Base-by-base conservation (phyloP, 306 rosid species). In the Spatholobus suberectus region DNA sequence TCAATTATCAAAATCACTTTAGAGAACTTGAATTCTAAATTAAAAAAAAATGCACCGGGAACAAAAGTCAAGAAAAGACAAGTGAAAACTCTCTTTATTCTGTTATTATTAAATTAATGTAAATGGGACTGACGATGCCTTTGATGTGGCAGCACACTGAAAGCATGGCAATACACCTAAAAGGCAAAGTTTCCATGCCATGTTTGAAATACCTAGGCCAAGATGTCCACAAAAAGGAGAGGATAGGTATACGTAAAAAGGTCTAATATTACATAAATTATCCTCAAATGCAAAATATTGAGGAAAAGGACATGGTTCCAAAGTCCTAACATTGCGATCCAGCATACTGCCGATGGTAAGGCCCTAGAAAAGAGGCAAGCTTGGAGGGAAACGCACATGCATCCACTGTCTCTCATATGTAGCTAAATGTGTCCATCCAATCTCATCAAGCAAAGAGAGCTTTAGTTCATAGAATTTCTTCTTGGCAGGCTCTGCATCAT, bases 381-480 rank as follows among this genome's bases (percentile, higher is more conserved):
- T 83, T 51, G 91, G 77, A 27, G 99, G 99, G 80, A 96, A 96
- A 70, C 97, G 97, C 55, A 93, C 96, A 38, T 90, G 87, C 96
- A 93, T 90, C 99, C 99, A 96, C 71, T 92, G 90, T 70, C 85
- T 88, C 87, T 93, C 99, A 43, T 92, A 91, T 61, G 86, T 72
- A 55, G 87, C 92, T 87, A 89, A 78, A 85, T 96, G 92, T 68
- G 81, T 73, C 99, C 99, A 96, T 21, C 94, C 96, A 8, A 93
- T 90, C 81, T 92, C 96, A 77, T 93, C 91, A 18, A 96, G 93
- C 87, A 96, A 81, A 54, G 90, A 87, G 54, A 96, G 90, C 85
- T 92, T 96, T 65, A 93, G 82, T 38, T 93, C 99, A 47, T 90
- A 96, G 35, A 90, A 80, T 82, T 94, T 92, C 91, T 90, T 95